Base-by-base conservation (phyloP, 1,284 basidiomycete genomes). In the Puccinia triticina region DNA sequence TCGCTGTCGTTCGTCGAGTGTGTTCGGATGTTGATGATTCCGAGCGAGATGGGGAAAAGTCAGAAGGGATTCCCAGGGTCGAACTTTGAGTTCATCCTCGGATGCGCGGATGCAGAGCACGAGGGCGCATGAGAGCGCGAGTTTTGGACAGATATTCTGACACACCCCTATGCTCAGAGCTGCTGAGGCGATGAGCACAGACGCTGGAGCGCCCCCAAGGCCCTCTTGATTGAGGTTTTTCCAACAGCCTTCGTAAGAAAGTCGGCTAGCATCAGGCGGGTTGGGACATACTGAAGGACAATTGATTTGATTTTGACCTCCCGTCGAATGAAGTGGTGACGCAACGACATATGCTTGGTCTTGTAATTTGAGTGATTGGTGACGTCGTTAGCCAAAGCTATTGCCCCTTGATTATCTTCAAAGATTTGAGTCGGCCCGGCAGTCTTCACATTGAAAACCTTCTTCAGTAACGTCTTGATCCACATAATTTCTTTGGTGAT, bases 91-190 rank as follows among this genome's bases (percentile, higher is more conserved):
- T 43, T 43, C 40, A 43, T 4, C 4, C 7, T 7, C 12, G 40
- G 40, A 4, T 43, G 40, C 40, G 12, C 40, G 7, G 40, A 43
- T 43, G 12, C 40, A n/a, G n/a, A n/a, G n/a, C n/a, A n/a, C n/a
- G n/a, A 43, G 40, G 12, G 40, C 12, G 12, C 50, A 53, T 4
- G 12, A 43, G 40, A 43, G 40, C 12, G 12, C 40, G 12, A 43
- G 40, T 43, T 43, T 43, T 43, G 7, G 4, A 7, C 40, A 7
- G 40, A 53, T 53, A 43, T 43, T 37, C 61, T 37, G 34, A 69
- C 67, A 69, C 37, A 46, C 37, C 67, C 67, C 37, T 21, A 69
- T 69, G 67, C 67, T 69, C 67, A 69, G 16, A 16, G 46, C 40
- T 8, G 40, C 23, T 10, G 0, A 69, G 67, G 40, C 21, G 37